Base-by-base conservation (phyloP, 306 rosid genomes). In the Erythrophleum fordii region DNA sequence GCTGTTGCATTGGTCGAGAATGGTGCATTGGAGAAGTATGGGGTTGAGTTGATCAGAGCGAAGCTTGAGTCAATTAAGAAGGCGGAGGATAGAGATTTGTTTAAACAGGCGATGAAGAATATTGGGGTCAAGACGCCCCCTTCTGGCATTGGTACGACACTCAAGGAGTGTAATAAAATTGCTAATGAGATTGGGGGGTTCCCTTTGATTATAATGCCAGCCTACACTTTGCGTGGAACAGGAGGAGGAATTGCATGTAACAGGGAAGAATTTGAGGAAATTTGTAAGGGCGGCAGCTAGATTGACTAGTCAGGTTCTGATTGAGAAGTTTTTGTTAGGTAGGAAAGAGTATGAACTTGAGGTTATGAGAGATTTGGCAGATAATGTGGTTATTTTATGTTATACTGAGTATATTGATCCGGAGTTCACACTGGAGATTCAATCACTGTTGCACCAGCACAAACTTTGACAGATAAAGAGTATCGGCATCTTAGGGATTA, bases 301-400 rank as follows among this genome's bases (percentile, higher is more conserved):
- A 14, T 75, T 91, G 89, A 92, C 97, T 2, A 78, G 85, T 9
- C 98, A 94, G 80, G 93, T 94, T 39, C 82, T 94, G 83, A 91
- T 94, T 77, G 98, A 94, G 82, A 92, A 94, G 80, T 94, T 97
- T 3, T 69, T 94, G 84, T 64, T 94, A 72, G 98, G 97, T 49
- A 92, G 98, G 97, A 94, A 94, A 80, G 98, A 95, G 81, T 91
- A 92, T 79, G 97, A 92, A 75, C 97, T 94, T 61, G 97, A 95
- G 85, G 98, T 95, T 26, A 95, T 95, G 98, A 90, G 97, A 76
- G 98, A 92, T 65, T 85, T 95, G 83, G 98, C 97, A 8, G 98
- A 95, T 72, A 95, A 92, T 73, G 98, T 94, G 60, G 97, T 94
- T 17, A 92, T 92, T 45, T 92, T 92, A 41, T 94, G 98, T 53